Evolutionary conservation across 257 asterid genomes (phyloP).

Genomic region (Linderniella brevidens): DNA sequence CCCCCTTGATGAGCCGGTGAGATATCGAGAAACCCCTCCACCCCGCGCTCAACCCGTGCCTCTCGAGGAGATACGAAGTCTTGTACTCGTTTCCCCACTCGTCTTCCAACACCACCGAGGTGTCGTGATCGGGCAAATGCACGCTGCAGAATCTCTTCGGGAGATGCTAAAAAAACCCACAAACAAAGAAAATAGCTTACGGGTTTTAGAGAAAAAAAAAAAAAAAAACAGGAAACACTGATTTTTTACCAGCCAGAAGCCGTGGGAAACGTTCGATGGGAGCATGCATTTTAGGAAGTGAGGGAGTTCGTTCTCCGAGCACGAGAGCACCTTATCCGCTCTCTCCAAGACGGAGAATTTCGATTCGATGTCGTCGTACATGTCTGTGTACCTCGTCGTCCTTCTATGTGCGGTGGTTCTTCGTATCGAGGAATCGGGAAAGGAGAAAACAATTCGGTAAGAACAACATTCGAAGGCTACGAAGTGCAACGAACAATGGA

Average conservation of each 20-base stretch:
- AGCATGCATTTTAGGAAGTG: constrained; percentile 66
- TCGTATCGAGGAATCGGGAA: too few species aligned
- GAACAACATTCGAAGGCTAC: too few species aligned
- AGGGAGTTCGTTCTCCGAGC: constrained; percentile 33
- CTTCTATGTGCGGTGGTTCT: constrained; percentile 13
- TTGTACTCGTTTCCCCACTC: constrained; percentile 75
- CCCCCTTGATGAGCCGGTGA: constrained; percentile 67
- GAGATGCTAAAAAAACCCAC: constrained; percentile 39
- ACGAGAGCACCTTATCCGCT: constrained; percentile 33
- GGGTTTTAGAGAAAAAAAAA: constrained; percentile 4
- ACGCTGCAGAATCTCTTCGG: constrained; percentile 44
- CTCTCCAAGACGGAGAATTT: constrained; percentile 45
- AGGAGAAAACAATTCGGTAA: too few species aligned
- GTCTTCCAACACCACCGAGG: constrained; percentile 49
- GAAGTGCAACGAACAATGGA: too few species aligned
- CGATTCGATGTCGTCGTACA: constrained; percentile 49
- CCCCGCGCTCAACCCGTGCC: constrained; percentile 87
- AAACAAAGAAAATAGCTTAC: constrained; percentile 7
- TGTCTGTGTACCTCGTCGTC: constrained; percentile 25
- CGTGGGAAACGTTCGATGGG: constrained; percentile 79
- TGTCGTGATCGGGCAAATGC: constrained; percentile 46
- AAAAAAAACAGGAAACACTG: background rate
- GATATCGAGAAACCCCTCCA: constrained; percentile 78
- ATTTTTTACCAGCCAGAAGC: constrained; percentile 79
- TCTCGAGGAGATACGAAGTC: constrained; percentile 46